Evolutionary conservation across 768 basidiomycete genomes (phyloP).

Genomic region (Pulveroboletus frians): DNA sequence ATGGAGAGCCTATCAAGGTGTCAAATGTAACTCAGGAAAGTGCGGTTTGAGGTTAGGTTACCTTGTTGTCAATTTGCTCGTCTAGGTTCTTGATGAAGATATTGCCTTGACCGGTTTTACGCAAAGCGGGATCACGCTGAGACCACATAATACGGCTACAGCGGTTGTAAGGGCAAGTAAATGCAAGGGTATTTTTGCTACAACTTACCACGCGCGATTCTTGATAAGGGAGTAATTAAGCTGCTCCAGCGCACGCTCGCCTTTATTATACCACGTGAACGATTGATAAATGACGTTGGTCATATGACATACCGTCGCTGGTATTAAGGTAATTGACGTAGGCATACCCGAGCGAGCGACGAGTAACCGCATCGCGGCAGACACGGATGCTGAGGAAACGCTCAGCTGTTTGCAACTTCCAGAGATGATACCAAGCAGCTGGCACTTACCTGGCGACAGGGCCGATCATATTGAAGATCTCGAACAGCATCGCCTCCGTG

Average conservation of each 20-base stretch:
- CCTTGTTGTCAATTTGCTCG: slow-evolving; percentile 97
- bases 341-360: slow-evolving; percentile 98
- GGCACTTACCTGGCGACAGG: slow-evolving; percentile 86
- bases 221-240: slow-evolving; percentile 99
- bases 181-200: neutral
- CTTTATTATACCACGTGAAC: slow-evolving; percentile 34
- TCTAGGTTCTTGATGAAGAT: slow-evolving; percentile 99
- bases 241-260: slow-evolving; percentile 97
- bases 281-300: neutral
- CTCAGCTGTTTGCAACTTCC: neutral
- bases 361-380: slow-evolving; percentile 98
- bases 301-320: slow-evolving; percentile 65
- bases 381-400: slow-evolving; percentile 77
- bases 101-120: slow-evolving; percentile 99
- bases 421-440: neutral
- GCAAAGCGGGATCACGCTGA: slow-evolving; percentile 97
- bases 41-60: slow-evolving; percentile 15
- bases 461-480: slow-evolving; percentile 99
- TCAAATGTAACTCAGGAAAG: neutral
- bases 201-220: slow-evolving; percentile 85
- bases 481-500: slow-evolving; percentile 99
- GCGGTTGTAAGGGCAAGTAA: neutral
- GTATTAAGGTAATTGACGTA: slow-evolving; percentile 99
- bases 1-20: slow-evolving; percentile 74
- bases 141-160: slow-evolving; percentile 99